Conservation (phyloP, 2,329 filamentous ascomycete genomes). For the Phoma sp. region DNA sequence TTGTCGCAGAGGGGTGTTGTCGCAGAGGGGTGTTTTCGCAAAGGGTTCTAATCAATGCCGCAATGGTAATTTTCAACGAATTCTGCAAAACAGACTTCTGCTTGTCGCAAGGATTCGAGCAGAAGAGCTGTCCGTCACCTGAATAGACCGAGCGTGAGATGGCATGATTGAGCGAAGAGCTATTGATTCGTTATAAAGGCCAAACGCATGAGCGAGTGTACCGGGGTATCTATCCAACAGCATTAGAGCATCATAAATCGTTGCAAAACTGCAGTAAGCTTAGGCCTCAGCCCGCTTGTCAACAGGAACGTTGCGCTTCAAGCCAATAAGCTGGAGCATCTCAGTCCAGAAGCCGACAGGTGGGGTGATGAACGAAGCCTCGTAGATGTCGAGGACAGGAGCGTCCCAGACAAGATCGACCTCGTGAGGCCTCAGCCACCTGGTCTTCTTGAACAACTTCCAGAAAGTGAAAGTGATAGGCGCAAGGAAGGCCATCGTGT, state of each 20-base stretch:
- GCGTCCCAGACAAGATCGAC: constrained; percentile 53
- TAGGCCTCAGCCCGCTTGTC: constrained; percentile 36
- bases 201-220: constrained; percentile 9
- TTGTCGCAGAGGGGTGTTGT: background rate
- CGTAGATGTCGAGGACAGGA: constrained; percentile 48
- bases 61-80: background rate
- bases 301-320: constrained; percentile 37
- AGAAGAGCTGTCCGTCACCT: constrained; percentile 16
- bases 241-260: constrained; percentile 14
- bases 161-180: constrained; percentile 17
- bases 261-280: background rate
- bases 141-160: background rate
- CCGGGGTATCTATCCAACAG: constrained; percentile 21
- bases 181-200: constrained; percentile 27
- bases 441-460: constrained; percentile 68
- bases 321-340: constrained; percentile 42
- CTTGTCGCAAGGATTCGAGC: constrained; percentile 26
- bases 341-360: constrained; percentile 46
- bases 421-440: constrained; percentile 57
- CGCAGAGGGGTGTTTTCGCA: constrained; percentile 3
- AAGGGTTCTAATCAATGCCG: background rate
- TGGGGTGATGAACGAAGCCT: constrained; percentile 51
- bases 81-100: constrained; percentile 10
- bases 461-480: constrained; percentile 62
- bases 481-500: constrained; percentile 60